Evolutionary conservation across 345 rosid genomes (phyloP).

Genomic region (Gossypium herbaceum): DNA sequence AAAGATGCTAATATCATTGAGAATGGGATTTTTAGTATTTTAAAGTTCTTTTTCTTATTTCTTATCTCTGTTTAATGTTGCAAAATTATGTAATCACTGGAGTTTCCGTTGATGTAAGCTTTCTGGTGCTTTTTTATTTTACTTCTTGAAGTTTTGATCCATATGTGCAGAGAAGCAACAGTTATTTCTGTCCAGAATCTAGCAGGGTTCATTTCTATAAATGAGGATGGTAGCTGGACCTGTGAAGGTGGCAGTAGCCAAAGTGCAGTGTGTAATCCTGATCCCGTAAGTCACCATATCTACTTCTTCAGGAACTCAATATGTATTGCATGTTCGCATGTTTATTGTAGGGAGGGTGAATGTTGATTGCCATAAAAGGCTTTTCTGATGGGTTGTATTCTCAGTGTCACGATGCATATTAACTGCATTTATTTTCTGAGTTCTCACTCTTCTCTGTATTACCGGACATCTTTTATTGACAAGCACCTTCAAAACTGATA

Average conservation of each 20-base stretch:
- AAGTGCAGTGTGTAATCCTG: slow-evolving; percentile 42
- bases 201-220: slow-evolving; percentile 57
- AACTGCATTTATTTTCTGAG: not conserved
- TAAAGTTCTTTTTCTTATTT: not conserved
- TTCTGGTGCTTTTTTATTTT: not conserved
- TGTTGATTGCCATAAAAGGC: not conserved
- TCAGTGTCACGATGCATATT: not conserved
- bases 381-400: not conserved
- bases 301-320: slow-evolving; percentile 6
- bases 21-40: not conserved
- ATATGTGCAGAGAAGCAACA: slow-evolving; percentile 49
- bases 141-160: not conserved
- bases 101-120: not conserved
- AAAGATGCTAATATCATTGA: not conserved
- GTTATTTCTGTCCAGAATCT: slow-evolving; percentile 73
- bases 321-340: not conserved
- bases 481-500: not conserved
- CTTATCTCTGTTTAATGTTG: not conserved
- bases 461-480: not conserved
- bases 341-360: not conserved
- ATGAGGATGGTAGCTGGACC: slow-evolving; percentile 75
- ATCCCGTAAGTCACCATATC: slow-evolving; percentile 56
- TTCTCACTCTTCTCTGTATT: not conserved
- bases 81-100: not conserved
- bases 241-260: slow-evolving; percentile 45